A percentile compares a stretch with the other conserved stretches of the same genome.
These are phyloP conservation scores for Oryza punctata DNA, from an alignment of 176 grass and related monocot species.

Conservation along the genomic window DNA sequence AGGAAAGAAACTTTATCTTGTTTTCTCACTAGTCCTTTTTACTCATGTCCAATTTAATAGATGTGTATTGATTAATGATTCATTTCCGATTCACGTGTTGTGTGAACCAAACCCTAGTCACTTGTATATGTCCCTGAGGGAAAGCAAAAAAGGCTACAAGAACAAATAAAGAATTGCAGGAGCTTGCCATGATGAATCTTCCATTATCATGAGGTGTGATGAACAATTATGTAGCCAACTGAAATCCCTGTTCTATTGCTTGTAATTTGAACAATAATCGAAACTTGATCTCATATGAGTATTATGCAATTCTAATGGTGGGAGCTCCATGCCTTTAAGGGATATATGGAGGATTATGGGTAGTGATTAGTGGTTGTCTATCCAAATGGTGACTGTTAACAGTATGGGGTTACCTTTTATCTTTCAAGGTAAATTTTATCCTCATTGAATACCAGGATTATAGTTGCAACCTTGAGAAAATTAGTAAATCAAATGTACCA, in stretches of 20 bases:
- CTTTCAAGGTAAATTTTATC: neutral
- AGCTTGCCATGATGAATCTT: neutral
- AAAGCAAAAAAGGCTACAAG: neutral
- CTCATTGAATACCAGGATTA: neutral
- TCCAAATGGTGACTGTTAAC: constrained; percentile 4
- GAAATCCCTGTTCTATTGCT: neutral
- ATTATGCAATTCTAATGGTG: neutral
- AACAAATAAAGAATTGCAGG: neutral
- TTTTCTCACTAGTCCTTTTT: neutral
- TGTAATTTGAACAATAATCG: neutral
- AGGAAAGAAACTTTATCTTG: neutral
- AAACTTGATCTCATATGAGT: neutral
- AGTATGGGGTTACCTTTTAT: neutral
- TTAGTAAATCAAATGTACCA: neutral
- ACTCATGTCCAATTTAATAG: neutral
- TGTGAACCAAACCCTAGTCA: neutral
- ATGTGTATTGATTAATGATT: neutral
- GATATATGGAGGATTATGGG: neutral
- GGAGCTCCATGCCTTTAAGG: neutral
- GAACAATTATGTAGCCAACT: neutral
- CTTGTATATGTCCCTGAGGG: neutral
- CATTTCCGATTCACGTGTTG: neutral
- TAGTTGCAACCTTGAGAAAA: neutral
- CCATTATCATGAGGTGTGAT: neutral
- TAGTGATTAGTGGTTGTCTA: neutral